A percentile compares a stretch with the other conserved stretches of the same genome.
phyloP scores from a whole-genome alignment of 495 filamentous ascomycete genomes.

The Podospora didyma region DNA sequence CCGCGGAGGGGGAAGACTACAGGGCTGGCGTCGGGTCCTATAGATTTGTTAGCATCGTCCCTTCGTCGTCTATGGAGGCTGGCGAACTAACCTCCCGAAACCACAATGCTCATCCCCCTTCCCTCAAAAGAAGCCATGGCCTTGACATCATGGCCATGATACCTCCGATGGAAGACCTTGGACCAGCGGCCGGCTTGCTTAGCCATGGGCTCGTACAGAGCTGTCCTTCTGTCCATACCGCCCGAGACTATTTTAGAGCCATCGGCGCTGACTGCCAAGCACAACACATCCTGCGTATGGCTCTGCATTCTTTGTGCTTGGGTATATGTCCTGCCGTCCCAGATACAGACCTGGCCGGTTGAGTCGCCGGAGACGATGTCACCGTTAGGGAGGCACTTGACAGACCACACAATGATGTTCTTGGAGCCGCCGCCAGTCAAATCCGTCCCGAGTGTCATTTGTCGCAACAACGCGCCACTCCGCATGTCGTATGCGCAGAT shows the following conservation, averaged over 20 bases:
- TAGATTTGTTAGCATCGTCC: slow-evolving; percentile 29
- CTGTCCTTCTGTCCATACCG: slow-evolving; percentile 84
- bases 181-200: slow-evolving; percentile 67
- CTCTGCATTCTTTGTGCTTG: slow-evolving; percentile 78
- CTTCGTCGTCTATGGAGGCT: not conserved
- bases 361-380: slow-evolving; percentile 94
- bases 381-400: slow-evolving; percentile 80
- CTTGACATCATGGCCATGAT: slow-evolving; percentile 92
- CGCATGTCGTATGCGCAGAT: slow-evolving; percentile 88
- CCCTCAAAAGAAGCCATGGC: slow-evolving; percentile 88
- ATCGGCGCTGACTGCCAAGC: slow-evolving; percentile 72
- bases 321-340: slow-evolving; percentile 87
- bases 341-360: slow-evolving; percentile 85
- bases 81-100: slow-evolving; percentile 77
- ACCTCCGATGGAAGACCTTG: slow-evolving; percentile 74
- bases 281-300: slow-evolving; percentile 87
- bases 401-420: slow-evolving; percentile 86
- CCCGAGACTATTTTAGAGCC: slow-evolving; percentile 84
- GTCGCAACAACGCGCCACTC: slow-evolving; percentile 65
- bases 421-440: slow-evolving; percentile 71
- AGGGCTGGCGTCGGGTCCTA: slow-evolving; percentile 81
- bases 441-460: slow-evolving; percentile 80
- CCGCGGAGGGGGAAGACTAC: slow-evolving; percentile 75
- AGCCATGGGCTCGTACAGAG: slow-evolving; percentile 65
- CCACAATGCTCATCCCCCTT: slow-evolving; percentile 75